These are phyloP conservation scores for Spinellus fusiger DNA, from an alignment of 192 early-diverging fungal genomes.

Conservation along the genomic window DNA sequence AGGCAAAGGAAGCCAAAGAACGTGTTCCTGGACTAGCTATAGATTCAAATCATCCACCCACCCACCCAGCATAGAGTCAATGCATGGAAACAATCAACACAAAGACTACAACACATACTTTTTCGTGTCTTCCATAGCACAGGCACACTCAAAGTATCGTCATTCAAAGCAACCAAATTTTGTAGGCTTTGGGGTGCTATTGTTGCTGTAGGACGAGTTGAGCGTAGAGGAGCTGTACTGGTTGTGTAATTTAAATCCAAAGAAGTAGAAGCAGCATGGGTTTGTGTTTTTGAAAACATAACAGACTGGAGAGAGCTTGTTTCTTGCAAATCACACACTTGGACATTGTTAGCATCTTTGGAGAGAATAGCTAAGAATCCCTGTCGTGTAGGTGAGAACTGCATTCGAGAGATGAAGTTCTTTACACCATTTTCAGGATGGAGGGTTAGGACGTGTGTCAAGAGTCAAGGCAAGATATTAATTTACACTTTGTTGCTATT, in stretches of 20 bases:
- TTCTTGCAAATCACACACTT: constrained; percentile 67
- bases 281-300: not conserved
- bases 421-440: constrained; percentile 10
- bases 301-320: constrained; percentile 15
- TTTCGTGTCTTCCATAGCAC: constrained; percentile 36
- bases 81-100: not conserved
- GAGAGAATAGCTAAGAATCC: constrained; percentile 55
- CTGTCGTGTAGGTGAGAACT: constrained; percentile 51
- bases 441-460: constrained; percentile 5
- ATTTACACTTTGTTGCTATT: not conserved
- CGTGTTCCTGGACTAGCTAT: constrained; percentile 34
- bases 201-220: not conserved
- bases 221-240: not conserved
- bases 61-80: not conserved
- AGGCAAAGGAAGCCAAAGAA: constrained; percentile 42
- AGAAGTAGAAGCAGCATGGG: not conserved
- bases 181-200: not conserved
- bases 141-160: not conserved
- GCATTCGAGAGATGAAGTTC: constrained; percentile 42
- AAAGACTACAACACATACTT: constrained; percentile 26
- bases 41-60: not conserved
- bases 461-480: constrained; percentile 2
- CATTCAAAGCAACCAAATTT: not conserved
- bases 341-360: constrained; percentile 46
- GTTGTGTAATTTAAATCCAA: not conserved